Conservation (phyloP, 2,329 filamentous ascomycete genomes). For the Fusarium solani-melongenae region DNA sequence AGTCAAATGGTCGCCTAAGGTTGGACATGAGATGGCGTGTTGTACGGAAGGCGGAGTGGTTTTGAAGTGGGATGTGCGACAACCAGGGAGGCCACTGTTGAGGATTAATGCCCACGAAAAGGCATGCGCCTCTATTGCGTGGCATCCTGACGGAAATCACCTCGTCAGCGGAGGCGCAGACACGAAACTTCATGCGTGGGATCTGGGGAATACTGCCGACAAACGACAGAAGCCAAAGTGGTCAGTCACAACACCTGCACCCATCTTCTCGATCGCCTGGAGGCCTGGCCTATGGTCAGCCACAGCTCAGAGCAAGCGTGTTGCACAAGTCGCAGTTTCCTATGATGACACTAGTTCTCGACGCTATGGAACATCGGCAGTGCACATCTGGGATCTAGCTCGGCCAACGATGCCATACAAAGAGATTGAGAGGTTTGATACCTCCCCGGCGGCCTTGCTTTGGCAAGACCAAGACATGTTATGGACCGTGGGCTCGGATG, state of each 20-base stretch:
- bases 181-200: constrained; percentile 73
- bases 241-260: constrained; percentile 69
- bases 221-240: constrained; percentile 73
- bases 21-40: constrained; percentile 72
- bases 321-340: constrained; percentile 70
- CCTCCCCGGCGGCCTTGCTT: constrained; percentile 66
- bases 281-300: constrained; percentile 74
- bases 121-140: constrained; percentile 69
- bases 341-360: constrained; percentile 68
- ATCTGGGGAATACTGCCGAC: constrained; percentile 68
- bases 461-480: constrained; percentile 75
- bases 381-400: constrained; percentile 77
- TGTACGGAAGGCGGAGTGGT: constrained; percentile 71
- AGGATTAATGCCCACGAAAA: constrained; percentile 72
- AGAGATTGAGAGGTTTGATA: constrained; percentile 70
- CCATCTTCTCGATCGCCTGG: constrained; percentile 70
- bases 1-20: constrained; percentile 73
- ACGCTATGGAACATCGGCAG: constrained; percentile 65
- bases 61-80: constrained; percentile 73
- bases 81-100: constrained; percentile 62
- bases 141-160: constrained; percentile 76
- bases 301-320: constrained; percentile 67
- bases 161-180: constrained; percentile 72
- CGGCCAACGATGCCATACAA: constrained; percentile 75
- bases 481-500: constrained; percentile 73